Base-by-base conservation (phyloP, 2,329 filamentous ascomycete species). In the Stagonosporopsis tanaceti region DNA sequence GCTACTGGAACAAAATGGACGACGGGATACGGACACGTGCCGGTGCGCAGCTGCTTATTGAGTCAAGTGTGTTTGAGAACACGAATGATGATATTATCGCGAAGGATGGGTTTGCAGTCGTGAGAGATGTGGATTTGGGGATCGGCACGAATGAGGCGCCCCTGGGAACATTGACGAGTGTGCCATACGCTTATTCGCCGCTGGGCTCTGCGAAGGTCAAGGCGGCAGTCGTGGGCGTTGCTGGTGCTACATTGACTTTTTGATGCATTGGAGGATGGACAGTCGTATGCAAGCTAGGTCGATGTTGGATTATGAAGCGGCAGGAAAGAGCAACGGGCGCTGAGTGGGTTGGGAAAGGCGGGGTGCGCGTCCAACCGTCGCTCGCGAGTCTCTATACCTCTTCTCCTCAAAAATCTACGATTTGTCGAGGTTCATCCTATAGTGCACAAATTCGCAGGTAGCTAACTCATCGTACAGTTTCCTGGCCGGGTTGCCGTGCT, bases 41-140 rank as follows among this genome's bases (percentile, higher is more conserved):
- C 53, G 73, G 73, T 34, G 76, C 76, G 1, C 69, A 77, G 53
- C 62, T 73, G 2, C 70, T 77, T 7, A 71, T 77, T 32, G 71
- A 78, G 60, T 65, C 62, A 48, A 69, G 67, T 27, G 70, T 66
- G 30, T 76, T 77, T 55, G 58, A 54, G 27, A 64, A 57, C 32
- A 39, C 63, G 35, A 64, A 65, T 35, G 62, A 68, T 48, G 57
- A 68, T 4, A 58, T 77, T 48, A 60, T 57, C 24, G 60, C 60
- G 11, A 69, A 73, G 46, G 58, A 58, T 15, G 51, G 74, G 7
- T 73, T 63, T 39, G 74, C 74, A 24, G 67, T 69, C 8, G 50
- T 60, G 38, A 67, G 62, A 12, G 72, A 75, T 57, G 66, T 72
- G 27, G 70, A 71, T 54, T 60, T 76, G 25, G 71, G 72, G 9